phyloP scores from a whole-genome alignment of 805 yeast species.

The Millerago galiae region DNA sequence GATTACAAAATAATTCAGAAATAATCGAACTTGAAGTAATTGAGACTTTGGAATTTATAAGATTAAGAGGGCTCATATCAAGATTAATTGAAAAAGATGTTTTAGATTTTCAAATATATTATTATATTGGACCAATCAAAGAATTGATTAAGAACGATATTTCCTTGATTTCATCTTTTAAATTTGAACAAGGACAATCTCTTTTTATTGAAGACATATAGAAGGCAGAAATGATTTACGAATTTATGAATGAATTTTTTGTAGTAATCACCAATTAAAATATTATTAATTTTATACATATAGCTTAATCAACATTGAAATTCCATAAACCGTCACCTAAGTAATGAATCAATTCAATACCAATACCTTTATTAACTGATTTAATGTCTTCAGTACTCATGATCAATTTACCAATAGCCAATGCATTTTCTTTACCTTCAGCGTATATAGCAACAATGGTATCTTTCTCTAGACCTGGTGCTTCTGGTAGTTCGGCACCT shows the following conservation, averaged over 20 bases:
- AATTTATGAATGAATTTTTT: too few species aligned
- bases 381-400: constrained; percentile 91
- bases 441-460: constrained; percentile 80
- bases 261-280: background rate
- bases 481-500: constrained; percentile 79
- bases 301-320: constrained; percentile 41
- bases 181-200: constrained; percentile 14
- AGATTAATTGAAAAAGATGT: constrained; percentile 18
- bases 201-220: constrained; percentile 7
- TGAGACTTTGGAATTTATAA: constrained; percentile 27
- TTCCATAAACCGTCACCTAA: constrained; percentile 89
- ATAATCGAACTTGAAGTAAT: constrained; percentile 16
- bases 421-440: constrained; percentile 85
- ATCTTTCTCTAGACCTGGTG: constrained; percentile 54
- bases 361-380: constrained; percentile 77
- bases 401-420: constrained; percentile 81
- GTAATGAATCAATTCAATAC: constrained; percentile 76
- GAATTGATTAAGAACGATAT: constrained; percentile 21
- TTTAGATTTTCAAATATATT: constrained; percentile 20
- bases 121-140: constrained; percentile 15
- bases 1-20: constrained; percentile 1
- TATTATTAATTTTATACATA: background rate
- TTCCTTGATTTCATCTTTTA: constrained; percentile 19
- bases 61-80: constrained; percentile 30
- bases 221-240: too few species aligned